These are phyloP conservation scores for Eimeria necatrix DNA, from an alignment of 169 alveolate species.

Conservation along the genomic window DNA sequence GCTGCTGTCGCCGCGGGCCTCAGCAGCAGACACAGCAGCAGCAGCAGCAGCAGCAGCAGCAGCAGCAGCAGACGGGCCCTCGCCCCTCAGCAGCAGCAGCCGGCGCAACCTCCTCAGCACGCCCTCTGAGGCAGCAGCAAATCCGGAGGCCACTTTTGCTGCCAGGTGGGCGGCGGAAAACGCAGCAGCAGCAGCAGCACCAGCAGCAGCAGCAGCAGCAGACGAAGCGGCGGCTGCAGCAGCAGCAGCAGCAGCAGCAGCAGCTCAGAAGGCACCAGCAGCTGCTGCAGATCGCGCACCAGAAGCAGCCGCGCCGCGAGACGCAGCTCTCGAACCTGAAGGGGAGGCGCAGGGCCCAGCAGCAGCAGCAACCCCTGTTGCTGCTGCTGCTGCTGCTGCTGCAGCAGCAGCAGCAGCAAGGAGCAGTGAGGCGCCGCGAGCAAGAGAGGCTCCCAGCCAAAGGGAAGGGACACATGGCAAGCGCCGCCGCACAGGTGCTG, in stretches of 20 bases:
- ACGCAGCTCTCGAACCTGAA: not conserved
- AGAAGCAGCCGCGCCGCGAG: not conserved
- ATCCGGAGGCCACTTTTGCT: not conserved
- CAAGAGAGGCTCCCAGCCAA: conserved; percentile 15
- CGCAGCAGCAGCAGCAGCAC: not conserved
- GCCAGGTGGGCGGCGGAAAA: not conserved
- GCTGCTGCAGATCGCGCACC: not conserved
- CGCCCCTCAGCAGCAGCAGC: conserved; percentile 24
- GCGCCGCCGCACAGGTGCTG: conserved; percentile 49
- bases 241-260: conserved; percentile 17
- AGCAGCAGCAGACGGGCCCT: not conserved
- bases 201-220: conserved; percentile 23
- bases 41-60: conserved; percentile 25
- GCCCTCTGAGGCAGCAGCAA: not conserved
- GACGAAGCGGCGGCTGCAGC: conserved; percentile 7
- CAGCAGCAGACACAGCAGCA: conserved; percentile 49
- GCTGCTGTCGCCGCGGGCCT: conserved; percentile 53
- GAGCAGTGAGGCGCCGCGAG: not conserved
- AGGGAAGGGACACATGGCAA: conserved; percentile 32
- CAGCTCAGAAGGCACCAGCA: conserved; percentile 10
- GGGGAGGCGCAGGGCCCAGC: not conserved
- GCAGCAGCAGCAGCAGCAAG: not conserved
- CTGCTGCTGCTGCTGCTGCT: not conserved
- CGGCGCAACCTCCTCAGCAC: conserved; percentile 35
- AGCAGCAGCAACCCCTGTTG: not conserved